Conservation (phyloP, 805 yeast genomes). For the Schwanniomyces yamadae region DNA sequence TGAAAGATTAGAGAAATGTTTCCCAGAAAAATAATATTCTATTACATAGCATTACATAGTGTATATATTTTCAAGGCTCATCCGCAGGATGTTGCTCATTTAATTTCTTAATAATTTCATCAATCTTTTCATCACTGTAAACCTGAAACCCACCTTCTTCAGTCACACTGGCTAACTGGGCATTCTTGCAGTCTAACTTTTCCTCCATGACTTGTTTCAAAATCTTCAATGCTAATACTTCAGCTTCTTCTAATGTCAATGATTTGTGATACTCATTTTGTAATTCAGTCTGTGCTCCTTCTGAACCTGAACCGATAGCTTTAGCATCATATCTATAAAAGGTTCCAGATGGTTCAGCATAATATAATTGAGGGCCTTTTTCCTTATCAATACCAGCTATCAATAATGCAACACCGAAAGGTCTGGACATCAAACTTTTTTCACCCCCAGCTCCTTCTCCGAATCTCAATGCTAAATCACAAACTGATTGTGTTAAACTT, state of each 20-base stretch:
- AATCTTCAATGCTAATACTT: constrained; percentile 80
- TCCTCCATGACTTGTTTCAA: constrained; percentile 99
- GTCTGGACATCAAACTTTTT: constrained; percentile 93
- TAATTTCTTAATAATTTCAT: constrained; percentile 72
- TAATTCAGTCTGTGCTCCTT: constrained; percentile 97
- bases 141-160: constrained; percentile 81
- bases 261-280: constrained; percentile 96
- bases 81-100: constrained; percentile 62
- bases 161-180: constrained; percentile 93
- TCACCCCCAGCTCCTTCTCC: constrained; percentile 98
- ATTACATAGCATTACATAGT: constrained; percentile 3
- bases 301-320: constrained; percentile 98
- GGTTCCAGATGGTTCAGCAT: constrained; percentile 99
- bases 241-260: constrained; percentile 89
- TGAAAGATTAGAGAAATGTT: constrained; percentile 41
- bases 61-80: constrained; percentile 12
- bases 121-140: constrained; percentile 80
- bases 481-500: constrained; percentile 91
- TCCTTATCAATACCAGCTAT: constrained; percentile 93
- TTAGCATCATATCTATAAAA: constrained; percentile 97
- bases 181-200: constrained; percentile 90
- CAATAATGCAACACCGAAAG: constrained; percentile 96
- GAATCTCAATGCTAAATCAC: constrained; percentile 93
- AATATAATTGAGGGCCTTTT: constrained; percentile 93
- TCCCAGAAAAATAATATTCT: constrained; percentile 22